These are phyloP conservation scores for Monarda citriodora DNA, from an alignment of 305 asterid species.

Conservation along the genomic window DNA sequence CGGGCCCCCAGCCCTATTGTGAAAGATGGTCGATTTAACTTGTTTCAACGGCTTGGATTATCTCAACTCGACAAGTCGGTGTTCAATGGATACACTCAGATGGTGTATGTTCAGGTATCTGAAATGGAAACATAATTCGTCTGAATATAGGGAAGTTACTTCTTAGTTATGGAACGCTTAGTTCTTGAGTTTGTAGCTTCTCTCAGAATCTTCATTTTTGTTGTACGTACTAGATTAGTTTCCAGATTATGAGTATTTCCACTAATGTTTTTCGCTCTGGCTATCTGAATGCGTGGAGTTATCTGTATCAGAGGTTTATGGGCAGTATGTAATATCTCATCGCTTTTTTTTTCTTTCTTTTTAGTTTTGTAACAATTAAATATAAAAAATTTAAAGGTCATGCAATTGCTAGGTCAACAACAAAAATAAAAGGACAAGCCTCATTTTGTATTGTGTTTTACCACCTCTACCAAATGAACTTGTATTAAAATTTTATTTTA, in stretches of 20 bases:
- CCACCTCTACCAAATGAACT: no score
- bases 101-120: conserved; percentile 92
- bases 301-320: neutral
- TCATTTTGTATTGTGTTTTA: no score
- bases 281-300: neutral
- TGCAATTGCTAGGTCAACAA: no score
- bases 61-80: conserved; percentile 65
- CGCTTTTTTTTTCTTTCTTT: no score
- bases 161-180: neutral
- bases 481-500: no score
- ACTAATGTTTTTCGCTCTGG: neutral
- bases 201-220: neutral
- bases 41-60: conserved; percentile 73
- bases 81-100: conserved; percentile 90
- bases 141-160: neutral
- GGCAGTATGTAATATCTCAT: no score
- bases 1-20: conserved; percentile 73
- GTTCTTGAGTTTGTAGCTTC: conserved; percentile 1
- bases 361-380: no score
- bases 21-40: conserved; percentile 74
- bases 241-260: conserved; percentile 2
- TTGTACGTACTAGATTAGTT: conserved; percentile 4
- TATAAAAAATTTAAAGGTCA: no score
- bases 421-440: no score
- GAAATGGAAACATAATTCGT: conserved; percentile 32